Evolutionary conservation across 75 land plant species (phyloP), one percentile per base, ranked within the genome.

Genomic region (Picea sitchensis): DNA sequence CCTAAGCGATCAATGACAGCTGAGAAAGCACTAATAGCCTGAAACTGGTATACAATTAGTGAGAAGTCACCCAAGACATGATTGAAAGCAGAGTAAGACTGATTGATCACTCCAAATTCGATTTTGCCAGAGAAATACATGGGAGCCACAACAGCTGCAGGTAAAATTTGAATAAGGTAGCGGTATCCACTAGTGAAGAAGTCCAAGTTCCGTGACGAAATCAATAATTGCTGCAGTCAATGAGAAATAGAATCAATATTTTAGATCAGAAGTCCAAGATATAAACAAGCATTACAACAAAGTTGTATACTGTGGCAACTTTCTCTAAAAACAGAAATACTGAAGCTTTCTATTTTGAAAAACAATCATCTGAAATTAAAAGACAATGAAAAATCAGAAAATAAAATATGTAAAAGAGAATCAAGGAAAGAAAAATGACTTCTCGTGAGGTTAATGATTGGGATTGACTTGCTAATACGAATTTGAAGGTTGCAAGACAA

Each of bases 61-160:
- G 99, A 96, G 74, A 96, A 94, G 63, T 96, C 99, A 51, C 92
- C 87, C 59, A 96, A 88, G 47, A 96, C 90, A 41, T 94, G 95
- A 83, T 95, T 96, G 68, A 96, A 96, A 54, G 99, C 99, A 79
- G 99, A 96, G 76, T 89, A 96, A 58, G 99, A 96, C 79, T 96
- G 99, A 69, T 95, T 96, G 69, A 96, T 96, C 56, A 96, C 99
- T 77, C 99, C 99, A 87, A 96, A 96, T 75, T 96, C 99, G 81
- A 96, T 96, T 83, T 95, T 96, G 38, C 99, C 99, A 17, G 98
- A 85, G 81, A 96, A 96, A 76, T 91, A 96, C 92, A 96, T 92
- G 0, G 99, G 99, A 77, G 99, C 99, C 80, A 96, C 95, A 75
- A 96, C 97, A 56, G 99, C 99, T 81, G 98, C 99, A 58, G 99